Base-by-base conservation (phyloP, 1,284 basidiomycete genomes). In the Coniferiporia weirii region DNA sequence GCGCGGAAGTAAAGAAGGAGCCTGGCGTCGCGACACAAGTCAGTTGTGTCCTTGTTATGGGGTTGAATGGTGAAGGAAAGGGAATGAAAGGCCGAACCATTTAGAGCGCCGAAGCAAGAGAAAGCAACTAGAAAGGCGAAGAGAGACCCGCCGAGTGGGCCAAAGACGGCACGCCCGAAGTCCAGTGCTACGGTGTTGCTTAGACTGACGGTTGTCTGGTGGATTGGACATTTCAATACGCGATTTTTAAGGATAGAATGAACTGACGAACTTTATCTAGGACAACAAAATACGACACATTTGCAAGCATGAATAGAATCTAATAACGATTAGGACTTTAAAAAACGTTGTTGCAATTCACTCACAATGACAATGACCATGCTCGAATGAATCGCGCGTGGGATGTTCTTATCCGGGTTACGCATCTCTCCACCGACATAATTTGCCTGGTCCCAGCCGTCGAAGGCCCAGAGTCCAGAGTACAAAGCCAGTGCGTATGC, bases 161-260 rank as follows among this genome's bases (percentile, higher is more conserved):
- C 96, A 63, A 95, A 90, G 2, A 96, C 74, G 0, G 84, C 85
- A 57, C 87, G 82, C 1, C 97, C 97, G 67, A 98, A 99, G 72
- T 99, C 96, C 63, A 96, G 78, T 0, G 94, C 95, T 17, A 98
- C 93, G 0, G 95, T 98, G 66, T 98, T 98, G 63, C 89, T 92
- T 48, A 79, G 71, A n/a, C 79, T 81, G 13, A 92, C 88, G 7
- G 79, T 83, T 40, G 68, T 73, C 85, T 87, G 52, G 19, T 54
- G 38, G 44, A 35, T 34, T 22, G 36, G 13, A 44, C 45, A 32
- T 22, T 43, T 8, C 15, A 22, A 15, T 27, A 56, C n/a, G 40
- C 12, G 7, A 32, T 17, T 4, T 17, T 12, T n/a, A 2, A 19
- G 15, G 36, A 36, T 27, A 56, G 20, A 44, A 45, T 49, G 43